Conservation (phyloP, 306 rosid genomes). For the Corylus avellana region DNA sequence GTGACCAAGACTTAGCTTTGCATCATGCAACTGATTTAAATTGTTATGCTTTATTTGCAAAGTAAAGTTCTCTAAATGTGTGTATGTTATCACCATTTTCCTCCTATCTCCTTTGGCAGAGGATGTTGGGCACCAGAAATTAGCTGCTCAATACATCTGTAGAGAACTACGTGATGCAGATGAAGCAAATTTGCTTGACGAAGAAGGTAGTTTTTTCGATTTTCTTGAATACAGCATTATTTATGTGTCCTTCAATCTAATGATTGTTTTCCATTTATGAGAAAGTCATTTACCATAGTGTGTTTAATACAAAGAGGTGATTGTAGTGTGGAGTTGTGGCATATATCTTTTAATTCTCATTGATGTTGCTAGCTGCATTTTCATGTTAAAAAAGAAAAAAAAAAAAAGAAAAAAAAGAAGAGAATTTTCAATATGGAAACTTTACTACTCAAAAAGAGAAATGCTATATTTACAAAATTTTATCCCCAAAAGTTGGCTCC, state of each 20-base stretch:
- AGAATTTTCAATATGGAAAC: not conserved
- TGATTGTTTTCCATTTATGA: not conserved
- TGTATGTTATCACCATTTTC: constrained; percentile 24
- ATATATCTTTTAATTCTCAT: not conserved
- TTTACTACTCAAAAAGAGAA: not conserved
- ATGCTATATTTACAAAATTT: too few species aligned
- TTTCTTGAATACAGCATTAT: constrained; percentile 4
- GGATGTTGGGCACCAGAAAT: constrained; percentile 57
- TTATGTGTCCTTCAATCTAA: not conserved
- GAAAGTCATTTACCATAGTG: not conserved
- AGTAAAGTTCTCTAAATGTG: not conserved
- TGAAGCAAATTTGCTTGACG: constrained; percentile 83
- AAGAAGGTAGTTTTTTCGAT: constrained; percentile 62
- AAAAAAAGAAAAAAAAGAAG: not conserved
- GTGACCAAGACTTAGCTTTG: not conserved
- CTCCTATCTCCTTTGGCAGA: constrained; percentile 47
- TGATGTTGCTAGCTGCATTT: not conserved
- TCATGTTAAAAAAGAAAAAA: not conserved
- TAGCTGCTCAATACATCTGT: constrained; percentile 59
- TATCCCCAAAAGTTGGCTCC: too few species aligned
- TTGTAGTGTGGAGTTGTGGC: not conserved
- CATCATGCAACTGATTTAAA: not conserved
- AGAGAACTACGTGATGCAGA: constrained; percentile 74
- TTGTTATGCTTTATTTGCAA: not conserved
- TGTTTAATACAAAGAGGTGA: not conserved